Conservation (phyloP, 2,329 filamentous ascomycete genomes). For the Lithohypha guttulata region DNA sequence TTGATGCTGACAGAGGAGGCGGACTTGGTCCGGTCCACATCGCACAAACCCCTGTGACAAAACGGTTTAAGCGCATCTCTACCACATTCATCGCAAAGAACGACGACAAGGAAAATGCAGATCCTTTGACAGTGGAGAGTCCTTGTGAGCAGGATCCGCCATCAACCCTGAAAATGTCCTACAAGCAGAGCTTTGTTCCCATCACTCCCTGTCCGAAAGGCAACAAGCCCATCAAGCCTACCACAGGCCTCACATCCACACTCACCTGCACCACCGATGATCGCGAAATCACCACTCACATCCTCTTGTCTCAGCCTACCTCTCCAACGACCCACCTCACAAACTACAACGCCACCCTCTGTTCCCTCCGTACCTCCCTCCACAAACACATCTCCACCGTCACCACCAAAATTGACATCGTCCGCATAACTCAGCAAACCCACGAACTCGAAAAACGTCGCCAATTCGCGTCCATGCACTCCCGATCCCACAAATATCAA, state of each 20-base stretch:
- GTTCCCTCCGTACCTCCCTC: constrained; percentile 8
- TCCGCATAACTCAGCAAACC: neutral
- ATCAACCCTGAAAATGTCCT: neutral
- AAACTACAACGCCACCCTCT: constrained; percentile 5
- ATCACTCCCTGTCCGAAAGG: neutral
- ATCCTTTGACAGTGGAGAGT: neutral
- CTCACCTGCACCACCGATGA: neutral
- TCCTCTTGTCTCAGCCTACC: neutral
- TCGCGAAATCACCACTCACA: neutral
- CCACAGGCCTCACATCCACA: neutral
- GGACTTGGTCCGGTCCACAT: neutral
- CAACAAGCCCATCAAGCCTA: neutral
- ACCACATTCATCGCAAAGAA: constrained; percentile 3
- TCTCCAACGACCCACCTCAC: neutral
- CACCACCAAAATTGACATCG: neutral
- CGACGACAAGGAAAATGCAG: neutral
- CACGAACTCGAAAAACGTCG: constrained; percentile 4
- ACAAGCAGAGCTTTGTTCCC: neutral
- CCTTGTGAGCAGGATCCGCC: neutral
- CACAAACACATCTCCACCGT: constrained; percentile 1
- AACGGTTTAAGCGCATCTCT: constrained; percentile 8
- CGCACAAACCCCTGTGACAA: constrained; percentile 1
- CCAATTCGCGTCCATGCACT: neutral
- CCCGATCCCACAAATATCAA: neutral
- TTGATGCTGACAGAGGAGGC: neutral